phyloP scores from a whole-genome alignment of 1,139 yeast species.

The Taphrina populina region DNA sequence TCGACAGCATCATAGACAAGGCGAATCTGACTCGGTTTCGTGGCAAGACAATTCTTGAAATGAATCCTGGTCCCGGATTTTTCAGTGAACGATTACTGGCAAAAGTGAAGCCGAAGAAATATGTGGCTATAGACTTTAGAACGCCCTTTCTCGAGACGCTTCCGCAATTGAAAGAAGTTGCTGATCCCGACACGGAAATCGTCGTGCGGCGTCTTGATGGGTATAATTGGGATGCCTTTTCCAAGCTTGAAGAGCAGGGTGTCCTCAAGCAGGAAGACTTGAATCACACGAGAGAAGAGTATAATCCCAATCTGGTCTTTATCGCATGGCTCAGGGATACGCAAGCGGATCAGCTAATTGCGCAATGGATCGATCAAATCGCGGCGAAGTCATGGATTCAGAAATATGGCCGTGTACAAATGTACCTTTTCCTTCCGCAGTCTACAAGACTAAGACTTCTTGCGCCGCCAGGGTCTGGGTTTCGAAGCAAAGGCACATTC shows the following conservation, averaged over 20 bases:
- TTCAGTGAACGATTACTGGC: slow-evolving; percentile 14
- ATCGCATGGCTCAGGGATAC: slow-evolving; percentile 7
- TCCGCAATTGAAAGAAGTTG: not conserved
- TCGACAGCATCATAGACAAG: not conserved
- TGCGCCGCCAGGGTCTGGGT: slow-evolving; percentile 22
- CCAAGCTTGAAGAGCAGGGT: slow-evolving; percentile 8
- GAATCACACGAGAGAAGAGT: slow-evolving; percentile 8
- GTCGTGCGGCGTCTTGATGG: slow-evolving; percentile 10
- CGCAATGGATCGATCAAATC: slow-evolving; percentile 27
- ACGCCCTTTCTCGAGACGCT: slow-evolving; percentile 4
- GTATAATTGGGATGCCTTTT: slow-evolving; percentile 20
- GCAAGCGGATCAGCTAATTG: slow-evolving; percentile 19
- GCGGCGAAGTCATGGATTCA: slow-evolving; percentile 26
- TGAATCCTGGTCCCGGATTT: slow-evolving; percentile 31
- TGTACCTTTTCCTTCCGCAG: slow-evolving; percentile 22
- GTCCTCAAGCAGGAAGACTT: not conserved
- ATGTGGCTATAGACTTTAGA: slow-evolving; percentile 19
- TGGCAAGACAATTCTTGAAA: slow-evolving; percentile 14
- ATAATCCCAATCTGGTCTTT: slow-evolving; percentile 23
- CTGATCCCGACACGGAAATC: not conserved
- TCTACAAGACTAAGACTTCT: slow-evolving; percentile 13
- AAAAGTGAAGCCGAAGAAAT: slow-evolving; percentile 10
- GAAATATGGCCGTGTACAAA: slow-evolving; percentile 21
- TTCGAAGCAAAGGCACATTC: slow-evolving; percentile 24
- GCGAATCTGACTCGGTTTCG: not conserved